Base-by-base conservation (phyloP, 192 early-diverging fungal genomes). In the Obelidium mucronatum region DNA sequence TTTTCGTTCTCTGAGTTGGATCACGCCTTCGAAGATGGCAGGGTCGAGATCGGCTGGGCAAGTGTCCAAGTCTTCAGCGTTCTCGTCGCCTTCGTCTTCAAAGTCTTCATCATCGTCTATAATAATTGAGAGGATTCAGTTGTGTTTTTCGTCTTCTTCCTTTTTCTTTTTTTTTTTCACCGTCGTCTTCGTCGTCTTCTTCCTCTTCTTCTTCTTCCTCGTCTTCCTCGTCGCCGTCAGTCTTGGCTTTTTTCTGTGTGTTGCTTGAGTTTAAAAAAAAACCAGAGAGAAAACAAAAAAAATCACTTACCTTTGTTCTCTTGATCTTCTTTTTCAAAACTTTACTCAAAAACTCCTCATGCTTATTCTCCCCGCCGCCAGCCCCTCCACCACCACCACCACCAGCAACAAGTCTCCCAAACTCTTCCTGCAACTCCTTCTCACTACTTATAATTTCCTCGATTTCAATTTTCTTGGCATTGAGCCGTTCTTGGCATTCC, bases 321-420 rank as follows among this genome's bases (percentile, higher is more conserved):
- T 91, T 91, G 40, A 91, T 80, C 65, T 87, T 90, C 75, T 83
- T 84, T 59, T 83, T 87, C 74, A 91, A 91, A 3, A 90, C 79
- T 67, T 88, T 91, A 28, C 75, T 80, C 28, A 91, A 62, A 42
- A 81, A 77, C 42, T 91, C 89, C 71, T 91, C 89, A 75, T 86
- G 67, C 66, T 89, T 90, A 77, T 89, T 91, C 74, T 86, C 86
- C 28, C 87, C 88, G 17, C 88, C 87, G n/a, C n/a, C n/a, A n/a
- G n/a, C n/a, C n/a, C n/a, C n/a, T n/a, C n/a, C n/a, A n/a, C n/a
- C n/a, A n/a, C n/a, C n/a, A n/a, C n/a, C n/a, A n/a, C n/a, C n/a
- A n/a, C n/a, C n/a, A n/a, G n/a, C n/a, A 17, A 90, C 30, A 1
- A 66, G 56, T 26, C 55, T 80, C 19, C 53, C 73, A 58, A 89